Evolutionary conservation across 83 land plant species (phyloP).

Genomic region (Picea abies): DNA sequence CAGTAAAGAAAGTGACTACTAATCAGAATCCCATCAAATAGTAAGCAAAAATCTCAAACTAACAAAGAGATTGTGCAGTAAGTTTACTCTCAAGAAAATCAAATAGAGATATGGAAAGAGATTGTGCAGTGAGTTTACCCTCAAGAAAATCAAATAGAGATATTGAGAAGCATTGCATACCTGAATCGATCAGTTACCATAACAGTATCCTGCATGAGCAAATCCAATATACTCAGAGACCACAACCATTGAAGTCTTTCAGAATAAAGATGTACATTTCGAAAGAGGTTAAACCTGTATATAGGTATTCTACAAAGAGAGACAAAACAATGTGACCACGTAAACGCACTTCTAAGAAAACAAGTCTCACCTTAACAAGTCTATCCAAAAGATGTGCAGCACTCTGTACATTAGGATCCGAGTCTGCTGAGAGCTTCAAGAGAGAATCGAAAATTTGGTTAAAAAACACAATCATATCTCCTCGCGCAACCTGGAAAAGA

Average conservation of each 20-base stretch:
- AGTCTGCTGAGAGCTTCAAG: conserved; percentile 98
- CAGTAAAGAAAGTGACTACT: neutral
- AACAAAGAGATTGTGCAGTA: no score
- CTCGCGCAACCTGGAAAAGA: conserved; percentile 85
- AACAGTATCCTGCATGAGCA: conserved; percentile 85
- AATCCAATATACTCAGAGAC: neutral
- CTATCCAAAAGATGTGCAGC: conserved; percentile 99
- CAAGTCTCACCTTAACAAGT: conserved; percentile 78
- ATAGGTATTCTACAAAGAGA: no score
- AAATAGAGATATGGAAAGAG: neutral
- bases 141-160: neutral
- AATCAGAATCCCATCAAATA: neutral
- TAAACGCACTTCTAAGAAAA: no score
- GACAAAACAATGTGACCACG: no score
- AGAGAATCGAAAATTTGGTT: conserved; percentile 98
- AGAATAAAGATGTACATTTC: neutral
- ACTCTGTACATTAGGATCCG: conserved; percentile 96
- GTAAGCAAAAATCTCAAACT: neutral
- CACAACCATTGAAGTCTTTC: no score
- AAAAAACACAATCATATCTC: conserved; percentile 89
- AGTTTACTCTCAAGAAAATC: neutral
- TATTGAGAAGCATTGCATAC: conserved; percentile 29
- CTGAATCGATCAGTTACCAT: conserved; percentile 99
- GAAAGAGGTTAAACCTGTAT: no score
- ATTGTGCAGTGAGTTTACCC: neutral